These are phyloP conservation scores for Colletotrichum spinosum DNA, from an alignment of 2,329 filamentous ascomycete species.

Conservation along the genomic window DNA sequence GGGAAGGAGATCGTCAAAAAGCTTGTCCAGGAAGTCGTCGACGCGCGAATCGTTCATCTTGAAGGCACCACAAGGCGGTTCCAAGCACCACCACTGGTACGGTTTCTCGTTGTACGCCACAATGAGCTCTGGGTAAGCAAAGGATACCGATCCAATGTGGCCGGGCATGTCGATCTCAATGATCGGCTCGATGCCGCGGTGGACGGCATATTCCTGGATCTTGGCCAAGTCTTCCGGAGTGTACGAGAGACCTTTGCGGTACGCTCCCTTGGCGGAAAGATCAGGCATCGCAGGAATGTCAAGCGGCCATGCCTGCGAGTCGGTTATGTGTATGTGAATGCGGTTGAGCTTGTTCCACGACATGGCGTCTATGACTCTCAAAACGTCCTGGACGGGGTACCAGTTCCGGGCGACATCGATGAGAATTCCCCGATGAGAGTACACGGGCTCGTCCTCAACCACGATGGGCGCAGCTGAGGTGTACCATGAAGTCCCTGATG, in stretches of 20 bases:
- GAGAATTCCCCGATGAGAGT: conserved; percentile 81
- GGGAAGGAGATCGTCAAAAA: conserved; percentile 83
- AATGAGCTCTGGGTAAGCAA: conserved; percentile 78
- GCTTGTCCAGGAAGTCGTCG: conserved; percentile 75
- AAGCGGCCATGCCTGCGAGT: conserved; percentile 87
- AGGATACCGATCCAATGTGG: conserved; percentile 76
- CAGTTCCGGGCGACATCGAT: conserved; percentile 82
- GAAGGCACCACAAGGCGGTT: conserved; percentile 76
- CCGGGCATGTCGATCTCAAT: conserved; percentile 86
- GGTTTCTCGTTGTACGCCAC: conserved; percentile 70
- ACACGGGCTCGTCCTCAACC: conserved; percentile 80
- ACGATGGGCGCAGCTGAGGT: conserved; percentile 76
- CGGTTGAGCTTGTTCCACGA: conserved; percentile 87
- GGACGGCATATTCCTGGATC: conserved; percentile 77
- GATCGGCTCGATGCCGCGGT: conserved; percentile 77
- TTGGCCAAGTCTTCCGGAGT: conserved; percentile 70
- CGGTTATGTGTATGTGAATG: conserved; percentile 84
- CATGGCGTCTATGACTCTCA: conserved; percentile 80
- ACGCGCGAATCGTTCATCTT: conserved; percentile 81
- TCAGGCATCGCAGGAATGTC: conserved; percentile 81
- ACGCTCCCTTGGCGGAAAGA: conserved; percentile 79
- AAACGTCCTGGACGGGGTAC: conserved; percentile 75
- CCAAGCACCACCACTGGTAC: conserved; percentile 69
- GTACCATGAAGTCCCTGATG: conserved; percentile 69
- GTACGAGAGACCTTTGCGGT: conserved; percentile 75